Conservation (phyloP, 495 filamentous ascomycete genomes). For the Amorphotheca resinae region DNA sequence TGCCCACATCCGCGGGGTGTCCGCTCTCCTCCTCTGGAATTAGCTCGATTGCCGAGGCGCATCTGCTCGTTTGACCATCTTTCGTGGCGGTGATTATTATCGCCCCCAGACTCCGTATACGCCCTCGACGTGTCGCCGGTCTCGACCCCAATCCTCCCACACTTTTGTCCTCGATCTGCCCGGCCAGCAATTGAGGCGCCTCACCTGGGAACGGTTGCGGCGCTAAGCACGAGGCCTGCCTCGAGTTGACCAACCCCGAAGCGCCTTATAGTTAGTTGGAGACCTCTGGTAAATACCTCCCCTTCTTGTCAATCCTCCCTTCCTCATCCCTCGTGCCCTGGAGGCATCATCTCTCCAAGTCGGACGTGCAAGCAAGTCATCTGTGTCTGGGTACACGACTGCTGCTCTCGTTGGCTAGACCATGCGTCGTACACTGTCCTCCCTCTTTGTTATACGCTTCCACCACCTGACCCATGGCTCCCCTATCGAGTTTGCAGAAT, state of each 20-base stretch:
- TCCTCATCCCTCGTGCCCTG: slow-evolving; percentile 6
- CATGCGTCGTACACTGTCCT: no score
- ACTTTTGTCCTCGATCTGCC: slow-evolving; percentile 4
- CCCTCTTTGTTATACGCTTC: background rate
- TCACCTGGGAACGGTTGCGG: slow-evolving; percentile 6
- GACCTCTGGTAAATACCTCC: slow-evolving; percentile 13
- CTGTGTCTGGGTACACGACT: slow-evolving; percentile 5
- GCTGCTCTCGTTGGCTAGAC: no score
- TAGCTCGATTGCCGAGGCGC: slow-evolving; percentile 4
- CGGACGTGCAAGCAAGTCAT: slow-evolving; percentile 1
- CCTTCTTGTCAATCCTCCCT: slow-evolving; percentile 4
- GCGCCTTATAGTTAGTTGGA: slow-evolving; percentile 7
- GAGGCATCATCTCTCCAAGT: slow-evolving; percentile 4
- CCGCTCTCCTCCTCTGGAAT: no score
- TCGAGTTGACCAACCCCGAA: slow-evolving; percentile 15
- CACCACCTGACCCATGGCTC: slow-evolving; percentile 4
- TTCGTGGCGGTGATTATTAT: slow-evolving; percentile 9
- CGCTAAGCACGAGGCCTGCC: slow-evolving; percentile 16
- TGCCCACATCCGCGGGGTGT: background rate
- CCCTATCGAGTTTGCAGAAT: slow-evolving; percentile 4
- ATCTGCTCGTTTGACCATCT: slow-evolving; percentile 10
- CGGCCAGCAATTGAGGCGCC: slow-evolving; percentile 9
- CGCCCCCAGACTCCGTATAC: no score
- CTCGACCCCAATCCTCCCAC: background rate
- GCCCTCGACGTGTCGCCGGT: background rate